phyloP scores from a whole-genome alignment of 2,329 filamentous ascomycete genomes.

The Alternaria longipes region DNA sequence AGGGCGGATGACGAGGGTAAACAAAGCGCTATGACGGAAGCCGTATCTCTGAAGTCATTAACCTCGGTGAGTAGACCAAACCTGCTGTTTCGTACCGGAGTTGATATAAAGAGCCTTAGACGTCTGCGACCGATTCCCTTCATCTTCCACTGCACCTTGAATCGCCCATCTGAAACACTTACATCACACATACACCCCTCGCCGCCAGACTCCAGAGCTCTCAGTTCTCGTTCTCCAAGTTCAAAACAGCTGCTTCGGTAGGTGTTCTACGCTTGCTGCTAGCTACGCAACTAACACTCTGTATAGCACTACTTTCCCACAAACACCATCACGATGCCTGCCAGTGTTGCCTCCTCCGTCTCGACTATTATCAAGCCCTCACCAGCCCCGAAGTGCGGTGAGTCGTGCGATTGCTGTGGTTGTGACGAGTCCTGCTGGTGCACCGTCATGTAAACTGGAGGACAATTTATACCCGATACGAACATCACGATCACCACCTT shows the following conservation, averaged over 20 bases:
- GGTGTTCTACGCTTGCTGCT: not conserved
- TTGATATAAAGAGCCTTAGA: constrained; percentile 16
- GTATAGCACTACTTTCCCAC: not conserved
- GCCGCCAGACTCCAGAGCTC: not conserved
- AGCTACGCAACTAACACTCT: not conserved
- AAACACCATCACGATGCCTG: constrained; percentile 40
- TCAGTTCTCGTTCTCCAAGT: not conserved
- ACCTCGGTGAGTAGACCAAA: not conserved
- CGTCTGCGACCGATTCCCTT: not conserved
- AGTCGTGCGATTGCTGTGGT: constrained; percentile 51
- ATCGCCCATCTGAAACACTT: not conserved
- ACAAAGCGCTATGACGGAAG: constrained; percentile 10
- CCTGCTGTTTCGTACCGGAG: not conserved
- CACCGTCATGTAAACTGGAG: constrained; percentile 14
- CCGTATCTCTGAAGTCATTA: not conserved
- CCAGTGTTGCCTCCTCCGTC: constrained; percentile 45
- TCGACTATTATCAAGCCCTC: constrained; percentile 51
- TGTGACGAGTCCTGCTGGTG: constrained; percentile 48
- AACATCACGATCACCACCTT: not conserved
- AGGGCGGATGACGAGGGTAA: constrained; percentile 16
- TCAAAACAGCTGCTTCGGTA: constrained; percentile 1
- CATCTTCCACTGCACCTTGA: not conserved
- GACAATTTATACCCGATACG: not conserved
- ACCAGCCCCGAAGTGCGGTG: constrained; percentile 46
- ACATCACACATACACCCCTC: not conserved